Conservation (phyloP, 2,329 filamentous ascomycete genomes). For the Cordyceps pruinosa region DNA sequence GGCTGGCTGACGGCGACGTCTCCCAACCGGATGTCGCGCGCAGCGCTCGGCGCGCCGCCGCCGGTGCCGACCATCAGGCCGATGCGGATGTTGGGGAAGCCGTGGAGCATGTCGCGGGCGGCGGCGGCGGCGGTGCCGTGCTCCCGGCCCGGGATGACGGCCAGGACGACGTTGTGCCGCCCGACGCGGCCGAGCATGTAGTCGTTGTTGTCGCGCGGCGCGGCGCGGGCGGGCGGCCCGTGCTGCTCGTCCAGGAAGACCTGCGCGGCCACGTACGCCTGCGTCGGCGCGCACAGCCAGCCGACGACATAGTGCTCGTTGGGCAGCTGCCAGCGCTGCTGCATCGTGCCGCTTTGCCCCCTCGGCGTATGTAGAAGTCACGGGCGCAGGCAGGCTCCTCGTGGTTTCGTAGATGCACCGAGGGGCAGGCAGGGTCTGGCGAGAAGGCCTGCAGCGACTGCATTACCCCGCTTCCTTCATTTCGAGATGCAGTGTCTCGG, state of each 20-base stretch:
- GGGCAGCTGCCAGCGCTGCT: too few relatives aligned
- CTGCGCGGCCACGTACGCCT: constrained; percentile 31
- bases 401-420: too few relatives aligned
- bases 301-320: constrained; percentile 23
- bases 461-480: too few relatives aligned
- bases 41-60: constrained; percentile 7
- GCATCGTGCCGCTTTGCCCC: too few relatives aligned
- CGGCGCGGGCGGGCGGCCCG: background rate
- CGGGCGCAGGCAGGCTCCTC: too few relatives aligned
- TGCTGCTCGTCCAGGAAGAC: constrained; percentile 17
- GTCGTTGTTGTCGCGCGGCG: constrained; percentile 9
- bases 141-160: background rate
- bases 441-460: too few relatives aligned
- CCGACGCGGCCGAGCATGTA: constrained; percentile 28
- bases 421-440: too few relatives aligned
- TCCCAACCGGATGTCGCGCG: constrained; percentile 14
- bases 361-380: too few relatives aligned
- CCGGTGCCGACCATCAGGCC: constrained; percentile 15
- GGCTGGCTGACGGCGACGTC: constrained; percentile 6
- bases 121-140: too few relatives aligned
- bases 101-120: background rate
- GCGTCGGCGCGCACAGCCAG: constrained; percentile 36
- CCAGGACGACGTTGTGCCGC: constrained; percentile 30
- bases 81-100: background rate
- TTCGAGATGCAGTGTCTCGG: too few relatives aligned